phyloP scores from a whole-genome alignment of 106 monocot genomes.

The Chionographis japonica region DNA sequence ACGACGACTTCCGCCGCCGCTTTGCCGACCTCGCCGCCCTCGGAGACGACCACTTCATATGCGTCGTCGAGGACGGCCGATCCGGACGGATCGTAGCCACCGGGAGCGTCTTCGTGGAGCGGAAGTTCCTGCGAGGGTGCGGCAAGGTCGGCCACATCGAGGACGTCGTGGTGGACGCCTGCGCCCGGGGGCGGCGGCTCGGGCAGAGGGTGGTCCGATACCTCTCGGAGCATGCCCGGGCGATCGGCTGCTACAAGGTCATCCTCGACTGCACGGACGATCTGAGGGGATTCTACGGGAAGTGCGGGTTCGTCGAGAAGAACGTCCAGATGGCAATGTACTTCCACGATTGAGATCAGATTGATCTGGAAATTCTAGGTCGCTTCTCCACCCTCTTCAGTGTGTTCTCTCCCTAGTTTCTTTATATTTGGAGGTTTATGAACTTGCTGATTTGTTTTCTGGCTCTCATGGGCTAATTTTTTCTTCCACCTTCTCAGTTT shows the following conservation, averaged over 20 bases:
- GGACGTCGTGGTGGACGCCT: constrained; percentile 42
- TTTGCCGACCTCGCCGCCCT: constrained; percentile 18
- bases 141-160: constrained; percentile 39
- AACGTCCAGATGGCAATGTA: constrained; percentile 84
- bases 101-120: constrained; percentile 33
- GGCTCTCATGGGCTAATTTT: too few species aligned
- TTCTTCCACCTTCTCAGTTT: too few species aligned
- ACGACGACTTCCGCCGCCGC: constrained; percentile 22
- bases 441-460: background rate
- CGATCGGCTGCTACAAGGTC: constrained; percentile 82
- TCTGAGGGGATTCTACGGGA: constrained; percentile 57
- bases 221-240: constrained; percentile 41
- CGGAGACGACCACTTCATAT: constrained; percentile 27
- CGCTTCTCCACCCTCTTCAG: background rate
- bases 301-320: constrained; percentile 81
- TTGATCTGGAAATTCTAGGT: background rate
- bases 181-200: constrained; percentile 17
- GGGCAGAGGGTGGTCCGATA: constrained; percentile 25
- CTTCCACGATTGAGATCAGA: constrained; percentile 25
- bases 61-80: constrained; percentile 22
- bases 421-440: background rate
- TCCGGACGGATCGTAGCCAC: constrained; percentile 25
- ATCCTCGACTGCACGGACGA: constrained; percentile 77
- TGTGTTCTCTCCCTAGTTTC: too few species aligned
- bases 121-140: constrained; percentile 34